Conservation (phyloP, 345 rosid species). For the Acer negundo region DNA sequence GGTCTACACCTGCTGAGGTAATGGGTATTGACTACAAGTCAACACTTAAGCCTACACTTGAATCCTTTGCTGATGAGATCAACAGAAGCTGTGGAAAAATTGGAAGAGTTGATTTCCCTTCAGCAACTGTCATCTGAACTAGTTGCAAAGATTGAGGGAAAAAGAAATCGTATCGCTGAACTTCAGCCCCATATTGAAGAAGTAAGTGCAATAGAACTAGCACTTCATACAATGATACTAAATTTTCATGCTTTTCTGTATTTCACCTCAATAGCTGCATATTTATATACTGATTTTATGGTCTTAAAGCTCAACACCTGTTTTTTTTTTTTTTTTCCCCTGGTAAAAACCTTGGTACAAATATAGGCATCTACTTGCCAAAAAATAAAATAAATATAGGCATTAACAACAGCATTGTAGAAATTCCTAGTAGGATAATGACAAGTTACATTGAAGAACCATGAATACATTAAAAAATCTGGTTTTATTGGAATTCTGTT, state of each 20-base stretch:
- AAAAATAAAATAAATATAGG: too few species aligned
- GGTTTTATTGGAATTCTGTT: not conserved
- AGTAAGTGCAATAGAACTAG: slow-evolving; percentile 31
- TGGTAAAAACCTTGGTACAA: too few species aligned
- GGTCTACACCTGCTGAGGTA: slow-evolving; percentile 61
- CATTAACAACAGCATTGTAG: too few species aligned
- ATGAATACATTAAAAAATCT: not conserved
- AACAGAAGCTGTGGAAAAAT: slow-evolving; percentile 55
- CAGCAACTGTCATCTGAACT: slow-evolving; percentile 61
- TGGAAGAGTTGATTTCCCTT: slow-evolving; percentile 54
- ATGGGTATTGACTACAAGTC: slow-evolving; percentile 82
- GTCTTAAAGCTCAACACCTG: not conserved
- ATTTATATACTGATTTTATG: not conserved
- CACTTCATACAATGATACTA: slow-evolving; percentile 2
- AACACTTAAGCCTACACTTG: slow-evolving; percentile 61
- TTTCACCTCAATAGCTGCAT: not conserved
- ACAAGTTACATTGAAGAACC: not conserved
- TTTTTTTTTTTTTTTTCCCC: not conserved
- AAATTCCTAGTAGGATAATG: not conserved
- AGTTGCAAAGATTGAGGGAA: slow-evolving; percentile 50
- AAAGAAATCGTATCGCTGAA: slow-evolving; percentile 31
- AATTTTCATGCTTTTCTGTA: not conserved
- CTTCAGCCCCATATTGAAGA: slow-evolving; percentile 58
- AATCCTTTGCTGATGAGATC: slow-evolving; percentile 43
- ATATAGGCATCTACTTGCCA: too few species aligned